Percentiles rank a stretch among this genome's conserved stretches.
Conservation (phyloP, 257 asterid genomes). For the Fraxinus excelsior region DNA sequence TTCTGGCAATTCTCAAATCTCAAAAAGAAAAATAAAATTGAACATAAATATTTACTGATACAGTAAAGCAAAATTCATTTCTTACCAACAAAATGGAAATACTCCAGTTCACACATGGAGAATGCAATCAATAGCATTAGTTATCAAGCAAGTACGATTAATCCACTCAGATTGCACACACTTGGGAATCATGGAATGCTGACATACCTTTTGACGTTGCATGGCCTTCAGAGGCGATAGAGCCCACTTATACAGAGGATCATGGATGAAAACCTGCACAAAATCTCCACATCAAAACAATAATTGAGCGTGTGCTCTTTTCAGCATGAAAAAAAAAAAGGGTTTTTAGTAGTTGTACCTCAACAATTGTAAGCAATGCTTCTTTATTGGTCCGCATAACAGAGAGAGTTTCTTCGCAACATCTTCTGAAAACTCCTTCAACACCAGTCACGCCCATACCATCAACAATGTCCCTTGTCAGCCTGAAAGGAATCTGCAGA, state of each 20-base stretch:
- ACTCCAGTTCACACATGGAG: background rate
- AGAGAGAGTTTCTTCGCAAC: constrained; percentile 95
- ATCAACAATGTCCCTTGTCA: constrained; percentile 87
- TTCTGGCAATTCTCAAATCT: background rate
- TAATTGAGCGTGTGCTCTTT: constrained; percentile 23
- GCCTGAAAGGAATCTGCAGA: constrained; percentile 87
- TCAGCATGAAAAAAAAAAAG: constrained; percentile 3
- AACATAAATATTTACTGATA: background rate
- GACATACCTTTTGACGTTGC: constrained; percentile 91
- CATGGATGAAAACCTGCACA: constrained; percentile 94
- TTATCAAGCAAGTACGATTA: background rate
- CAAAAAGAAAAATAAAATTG: background rate
- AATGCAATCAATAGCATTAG: background rate
- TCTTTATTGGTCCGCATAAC: constrained; percentile 96
- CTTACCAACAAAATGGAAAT: background rate
- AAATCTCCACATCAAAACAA: constrained; percentile 18
- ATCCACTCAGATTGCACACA: constrained; percentile 10
- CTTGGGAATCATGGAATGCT: constrained; percentile 9
- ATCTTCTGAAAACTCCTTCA: constrained; percentile 96
- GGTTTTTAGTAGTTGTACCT: constrained; percentile 45
- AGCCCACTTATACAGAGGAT: constrained; percentile 98
- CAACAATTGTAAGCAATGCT: constrained; percentile 92
- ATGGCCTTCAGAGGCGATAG: constrained; percentile 94
- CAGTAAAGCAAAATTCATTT: background rate
- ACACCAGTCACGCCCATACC: constrained; percentile 99